phyloP scores from a whole-genome alignment of 306 rosid species.

The Quercus aquifolioides region DNA sequence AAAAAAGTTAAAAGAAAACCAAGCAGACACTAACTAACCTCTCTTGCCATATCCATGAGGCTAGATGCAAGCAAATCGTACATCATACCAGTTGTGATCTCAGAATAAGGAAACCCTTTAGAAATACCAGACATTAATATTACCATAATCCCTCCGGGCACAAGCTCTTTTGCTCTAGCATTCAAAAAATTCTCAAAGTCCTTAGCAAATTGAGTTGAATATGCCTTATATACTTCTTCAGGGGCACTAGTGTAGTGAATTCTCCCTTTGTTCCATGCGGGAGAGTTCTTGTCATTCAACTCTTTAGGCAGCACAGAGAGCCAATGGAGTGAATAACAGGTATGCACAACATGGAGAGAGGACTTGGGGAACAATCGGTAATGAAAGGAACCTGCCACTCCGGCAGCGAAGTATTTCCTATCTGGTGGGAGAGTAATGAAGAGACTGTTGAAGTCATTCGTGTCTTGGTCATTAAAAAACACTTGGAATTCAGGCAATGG shows the following conservation, averaged over 20 bases:
- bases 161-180: conserved; percentile 45
- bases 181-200: conserved; percentile 30
- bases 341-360: conserved; percentile 34
- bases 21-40: conserved; percentile 28
- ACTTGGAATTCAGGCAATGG: conserved; percentile 34
- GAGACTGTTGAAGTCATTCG: conserved; percentile 46
- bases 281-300: conserved; percentile 13
- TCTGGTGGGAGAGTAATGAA: conserved; percentile 33
- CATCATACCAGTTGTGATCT: conserved; percentile 12
- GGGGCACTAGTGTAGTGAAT: conserved; percentile 39
- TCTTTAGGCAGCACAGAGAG: conserved; percentile 32
- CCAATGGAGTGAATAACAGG: conserved; percentile 28
- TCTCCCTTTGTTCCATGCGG: conserved; percentile 45
- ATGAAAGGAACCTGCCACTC: conserved; percentile 46
- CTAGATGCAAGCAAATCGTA: conserved; percentile 26
- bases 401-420: conserved; percentile 25
- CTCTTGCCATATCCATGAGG: conserved; percentile 42
- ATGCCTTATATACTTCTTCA: conserved; percentile 29
- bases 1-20: neutral
- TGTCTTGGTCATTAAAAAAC: conserved; percentile 35
- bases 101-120: conserved; percentile 19
- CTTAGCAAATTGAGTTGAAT: conserved; percentile 26
- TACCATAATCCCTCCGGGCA: conserved; percentile 42
- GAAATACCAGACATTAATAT: conserved; percentile 31
- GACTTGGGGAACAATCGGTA: conserved; percentile 31